Evolutionary conservation across 2,329 filamentous ascomycete genomes (phyloP).

Genomic region (Fusarium avenaceum): DNA sequence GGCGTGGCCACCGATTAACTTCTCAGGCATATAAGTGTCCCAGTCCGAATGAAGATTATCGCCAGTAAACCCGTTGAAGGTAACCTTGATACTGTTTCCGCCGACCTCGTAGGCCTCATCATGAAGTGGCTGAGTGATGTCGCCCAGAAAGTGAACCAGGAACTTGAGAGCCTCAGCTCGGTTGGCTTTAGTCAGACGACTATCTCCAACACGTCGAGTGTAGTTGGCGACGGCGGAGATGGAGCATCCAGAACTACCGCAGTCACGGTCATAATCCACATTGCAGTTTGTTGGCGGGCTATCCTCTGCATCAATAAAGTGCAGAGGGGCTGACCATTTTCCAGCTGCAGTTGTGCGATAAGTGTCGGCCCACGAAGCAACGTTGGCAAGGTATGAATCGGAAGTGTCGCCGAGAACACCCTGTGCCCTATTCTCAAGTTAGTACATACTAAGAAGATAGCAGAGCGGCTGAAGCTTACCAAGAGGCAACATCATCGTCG

Average conservation of each 20-base stretch:
- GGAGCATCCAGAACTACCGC: slow-evolving; percentile 11
- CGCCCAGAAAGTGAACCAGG: slow-evolving; percentile 7
- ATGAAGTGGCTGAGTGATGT: slow-evolving; percentile 4
- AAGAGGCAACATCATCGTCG: slow-evolving; percentile 7
- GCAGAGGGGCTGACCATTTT: slow-evolving; percentile 11
- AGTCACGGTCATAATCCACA: slow-evolving; percentile 16
- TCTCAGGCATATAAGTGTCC: slow-evolving; percentile 17
- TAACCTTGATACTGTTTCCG: slow-evolving; percentile 13
- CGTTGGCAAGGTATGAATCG: slow-evolving; percentile 11
- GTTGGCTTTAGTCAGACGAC: background rate
- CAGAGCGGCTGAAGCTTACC: fast-evolving
- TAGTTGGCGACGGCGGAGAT: slow-evolving; percentile 16
- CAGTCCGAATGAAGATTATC: slow-evolving; percentile 15
- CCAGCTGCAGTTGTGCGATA: slow-evolving; percentile 12
- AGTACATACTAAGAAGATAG: background rate
- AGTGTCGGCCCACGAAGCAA: slow-evolving; percentile 17
- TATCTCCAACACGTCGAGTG: slow-evolving; percentile 11
- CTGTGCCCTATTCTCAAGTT: background rate
- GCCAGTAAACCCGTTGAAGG: background rate
- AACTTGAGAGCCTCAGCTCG: slow-evolving; percentile 18
- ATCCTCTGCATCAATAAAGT: slow-evolving; percentile 16
- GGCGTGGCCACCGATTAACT: slow-evolving; percentile 4
- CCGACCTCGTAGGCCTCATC: slow-evolving; percentile 14
- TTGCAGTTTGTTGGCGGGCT: slow-evolving; percentile 14
- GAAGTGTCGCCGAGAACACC: slow-evolving; percentile 4